These are phyloP conservation scores for Populus euphratica DNA, from an alignment of 345 rosid species.

Conservation along the genomic window DNA sequence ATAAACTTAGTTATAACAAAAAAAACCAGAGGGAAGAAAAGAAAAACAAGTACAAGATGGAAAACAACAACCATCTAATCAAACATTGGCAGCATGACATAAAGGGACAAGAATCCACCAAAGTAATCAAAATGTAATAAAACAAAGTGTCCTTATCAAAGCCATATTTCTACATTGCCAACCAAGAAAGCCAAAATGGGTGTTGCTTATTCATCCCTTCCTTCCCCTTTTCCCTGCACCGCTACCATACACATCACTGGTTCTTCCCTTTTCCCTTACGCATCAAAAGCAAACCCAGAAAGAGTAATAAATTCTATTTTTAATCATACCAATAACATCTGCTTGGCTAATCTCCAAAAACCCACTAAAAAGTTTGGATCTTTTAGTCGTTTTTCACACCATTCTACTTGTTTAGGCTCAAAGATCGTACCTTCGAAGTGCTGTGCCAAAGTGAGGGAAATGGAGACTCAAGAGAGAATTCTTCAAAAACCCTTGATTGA, in stretches of 20 bases:
- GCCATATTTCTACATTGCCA: not conserved
- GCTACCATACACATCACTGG: not conserved
- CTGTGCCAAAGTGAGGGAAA: conserved; percentile 27
- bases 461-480: conserved; percentile 38
- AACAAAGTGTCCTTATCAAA: not conserved
- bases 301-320: not conserved
- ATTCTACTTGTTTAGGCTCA: conserved; percentile 4
- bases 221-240: conserved; percentile 9
- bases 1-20: too few species aligned
- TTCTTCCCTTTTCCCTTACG: not conserved
- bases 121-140: not conserved
- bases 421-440: conserved; percentile 38
- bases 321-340: not conserved
- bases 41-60: too few species aligned
- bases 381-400: not conserved
- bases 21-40: too few species aligned
- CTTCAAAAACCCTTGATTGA: conserved; percentile 33
- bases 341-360: not conserved
- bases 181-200: conserved; percentile 41
- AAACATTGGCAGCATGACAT: not conserved
- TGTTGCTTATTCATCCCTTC: conserved; percentile 38
- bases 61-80: not conserved
- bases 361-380: not conserved
- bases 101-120: too few species aligned
- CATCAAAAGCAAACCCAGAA: not conserved